Conservation (phyloP, 495 filamentous ascomycete species). For the Daldinia loculata region DNA sequence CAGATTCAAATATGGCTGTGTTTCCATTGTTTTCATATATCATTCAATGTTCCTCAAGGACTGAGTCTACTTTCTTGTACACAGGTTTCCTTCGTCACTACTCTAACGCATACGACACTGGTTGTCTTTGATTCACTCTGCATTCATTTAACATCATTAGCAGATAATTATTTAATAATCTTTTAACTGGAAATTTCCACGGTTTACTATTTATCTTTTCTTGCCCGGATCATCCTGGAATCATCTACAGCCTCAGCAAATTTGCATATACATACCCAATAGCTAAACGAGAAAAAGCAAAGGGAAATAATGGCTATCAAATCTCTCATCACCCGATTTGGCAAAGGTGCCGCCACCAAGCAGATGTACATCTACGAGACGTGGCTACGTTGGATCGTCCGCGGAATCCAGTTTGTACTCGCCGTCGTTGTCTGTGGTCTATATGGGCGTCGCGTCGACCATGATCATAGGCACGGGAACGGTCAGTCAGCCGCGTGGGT, state of each 20-base stretch:
- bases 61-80: neutral
- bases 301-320: constrained; percentile 37
- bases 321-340: constrained; percentile 37
- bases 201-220: constrained; percentile 1
- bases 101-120: constrained; percentile 28
- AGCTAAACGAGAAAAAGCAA: neutral
- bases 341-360: constrained; percentile 47
- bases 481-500: constrained; percentile 46
- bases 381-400: constrained; percentile 44
- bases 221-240: neutral
- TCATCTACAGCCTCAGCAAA: neutral
- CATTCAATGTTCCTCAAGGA: constrained; percentile 2
- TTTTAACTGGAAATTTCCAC: constrained; percentile 7
- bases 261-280: neutral
- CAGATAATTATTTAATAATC: constrained; percentile 26
- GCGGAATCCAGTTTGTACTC: constrained; percentile 48
- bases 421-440: constrained; percentile 47
- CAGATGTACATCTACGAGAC: constrained; percentile 47
- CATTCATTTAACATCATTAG: constrained; percentile 12
- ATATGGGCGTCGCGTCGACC: constrained; percentile 47
- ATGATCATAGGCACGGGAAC: constrained; percentile 33
- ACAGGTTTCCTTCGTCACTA: constrained; percentile 19
- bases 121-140: constrained; percentile 31
- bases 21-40: constrained; percentile 33
- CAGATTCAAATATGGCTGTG: constrained; percentile 10